phyloP scores from a whole-genome alignment of 1,284 basidiomycete genomes.

The Limonomyces culmigenus region DNA sequence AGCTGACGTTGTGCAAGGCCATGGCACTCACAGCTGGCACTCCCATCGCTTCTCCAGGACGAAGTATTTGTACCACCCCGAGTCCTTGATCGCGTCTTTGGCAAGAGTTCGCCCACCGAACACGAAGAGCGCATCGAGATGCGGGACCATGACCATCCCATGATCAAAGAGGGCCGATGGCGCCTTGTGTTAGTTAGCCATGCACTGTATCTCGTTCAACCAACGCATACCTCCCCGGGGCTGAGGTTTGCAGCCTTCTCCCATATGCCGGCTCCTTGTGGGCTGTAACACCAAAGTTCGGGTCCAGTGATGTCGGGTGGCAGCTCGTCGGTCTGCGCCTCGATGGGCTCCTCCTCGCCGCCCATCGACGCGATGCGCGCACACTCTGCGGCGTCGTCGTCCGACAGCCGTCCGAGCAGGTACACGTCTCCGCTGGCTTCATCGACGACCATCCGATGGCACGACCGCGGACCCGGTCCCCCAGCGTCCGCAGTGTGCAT shows the following conservation, averaged over 20 bases:
- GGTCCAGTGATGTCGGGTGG: too few relatives aligned
- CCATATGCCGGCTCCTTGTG: slow-evolving; percentile 52
- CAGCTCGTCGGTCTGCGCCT: too few relatives aligned
- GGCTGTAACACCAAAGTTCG: slow-evolving; percentile 21
- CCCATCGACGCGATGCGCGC: too few relatives aligned
- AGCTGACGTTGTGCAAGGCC: too few relatives aligned
- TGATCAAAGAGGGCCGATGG: slow-evolving; percentile 79
- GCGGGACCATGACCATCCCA: slow-evolving; percentile 64
- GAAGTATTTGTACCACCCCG: slow-evolving; percentile 56
- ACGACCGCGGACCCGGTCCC: slow-evolving; percentile 58
- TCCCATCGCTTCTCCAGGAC: slow-evolving; percentile 46
- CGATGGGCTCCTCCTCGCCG: too few relatives aligned
- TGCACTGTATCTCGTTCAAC: too few relatives aligned
- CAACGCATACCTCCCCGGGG: too few relatives aligned
- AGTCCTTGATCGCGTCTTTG: slow-evolving; percentile 43
- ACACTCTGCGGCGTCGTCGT: slow-evolving; percentile 29
- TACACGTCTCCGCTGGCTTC: slow-evolving; percentile 52
- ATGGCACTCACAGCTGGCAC: slow-evolving; percentile 45
- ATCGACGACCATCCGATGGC: slow-evolving; percentile 70
- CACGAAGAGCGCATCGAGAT: slow-evolving; percentile 57
- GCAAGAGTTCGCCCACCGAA: slow-evolving; percentile 65
- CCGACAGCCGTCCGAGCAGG: slow-evolving; percentile 44
- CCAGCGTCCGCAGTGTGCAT: slow-evolving; percentile 35
- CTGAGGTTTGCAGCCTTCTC: too few relatives aligned
- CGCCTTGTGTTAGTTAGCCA: too few relatives aligned